Conservation (phyloP, 2,329 filamentous ascomycete genomes). For the Mycosphaerella sp. region DNA sequence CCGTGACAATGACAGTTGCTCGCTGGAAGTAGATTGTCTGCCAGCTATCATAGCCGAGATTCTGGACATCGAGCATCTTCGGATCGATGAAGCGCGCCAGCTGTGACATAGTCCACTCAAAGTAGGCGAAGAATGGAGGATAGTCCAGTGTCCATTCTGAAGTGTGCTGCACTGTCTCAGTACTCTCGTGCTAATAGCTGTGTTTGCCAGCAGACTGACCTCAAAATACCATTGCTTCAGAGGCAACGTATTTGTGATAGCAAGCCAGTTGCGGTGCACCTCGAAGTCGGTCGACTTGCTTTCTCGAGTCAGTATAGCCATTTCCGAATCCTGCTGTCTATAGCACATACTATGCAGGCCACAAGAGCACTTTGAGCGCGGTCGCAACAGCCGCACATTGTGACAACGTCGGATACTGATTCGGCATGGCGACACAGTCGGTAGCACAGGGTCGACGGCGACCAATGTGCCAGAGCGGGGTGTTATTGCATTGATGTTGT, state of each 20-base stretch:
- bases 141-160: conserved; percentile 99
- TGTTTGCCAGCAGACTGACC: conserved; percentile 36
- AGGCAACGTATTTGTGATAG: conserved; percentile 84
- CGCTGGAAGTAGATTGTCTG: conserved; percentile 91
- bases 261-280: conserved; percentile 97
- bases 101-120: conserved; percentile 88
- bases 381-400: conserved; percentile 82
- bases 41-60: conserved; percentile 84
- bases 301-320: conserved; percentile 16
- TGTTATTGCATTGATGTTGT: conserved; percentile 8
- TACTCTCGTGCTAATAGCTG: not conserved
- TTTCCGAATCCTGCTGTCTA: not conserved
- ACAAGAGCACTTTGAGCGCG: conserved; percentile 84
- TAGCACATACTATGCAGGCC: conserved; percentile 79
- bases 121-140: conserved; percentile 94
- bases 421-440: conserved; percentile 54
- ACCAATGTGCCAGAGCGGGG: conserved; percentile 9
- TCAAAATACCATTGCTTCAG: conserved; percentile 92
- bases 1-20: conserved; percentile 75
- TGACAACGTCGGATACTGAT: conserved; percentile 76
- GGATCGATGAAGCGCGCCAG: conserved; percentile 70
- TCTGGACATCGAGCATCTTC: conserved; percentile 72
- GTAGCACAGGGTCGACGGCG: conserved; percentile 4
- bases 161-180: conserved; percentile 54
- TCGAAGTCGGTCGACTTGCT: conserved; percentile 99